A percentile compares a stretch with the other conserved stretches of the same genome.
Evolutionary conservation across 1,284 basidiomycete genomes (phyloP).

Genomic region (Ceratobasidium sp.): DNA sequence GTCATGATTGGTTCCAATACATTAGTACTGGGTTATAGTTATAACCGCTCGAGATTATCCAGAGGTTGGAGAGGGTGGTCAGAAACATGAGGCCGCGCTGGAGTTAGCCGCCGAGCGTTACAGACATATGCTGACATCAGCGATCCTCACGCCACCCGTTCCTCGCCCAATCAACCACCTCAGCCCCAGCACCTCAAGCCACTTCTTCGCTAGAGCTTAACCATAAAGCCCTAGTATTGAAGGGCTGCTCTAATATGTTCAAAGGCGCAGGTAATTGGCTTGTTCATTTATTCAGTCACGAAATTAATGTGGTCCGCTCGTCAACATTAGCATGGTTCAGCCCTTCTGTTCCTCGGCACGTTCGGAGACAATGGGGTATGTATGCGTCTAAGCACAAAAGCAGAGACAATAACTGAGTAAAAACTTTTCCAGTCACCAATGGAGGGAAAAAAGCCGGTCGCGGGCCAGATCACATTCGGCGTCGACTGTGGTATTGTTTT

Average conservation of each 20-base stretch:
- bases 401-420: neutral
- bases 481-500: slow-evolving; percentile 43
- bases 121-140: slow-evolving; percentile 6
- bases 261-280: slow-evolving; percentile 29
- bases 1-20: neutral
- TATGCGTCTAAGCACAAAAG: slow-evolving; percentile 9
- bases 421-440: slow-evolving; percentile 11
- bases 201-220: neutral
- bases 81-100: neutral
- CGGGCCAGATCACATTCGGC: slow-evolving; percentile 31
- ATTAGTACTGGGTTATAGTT: neutral
- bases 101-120: neutral
- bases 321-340: slow-evolving; percentile 38
- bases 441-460: slow-evolving; percentile 43
- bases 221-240: neutral
- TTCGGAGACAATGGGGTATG: slow-evolving; percentile 43
- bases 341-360: slow-evolving; percentile 36
- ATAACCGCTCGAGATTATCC: no score
- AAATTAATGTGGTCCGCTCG: neutral
- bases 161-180: neutral
- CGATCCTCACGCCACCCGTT: slow-evolving; percentile 15
- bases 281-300: neutral
- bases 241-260: slow-evolving; percentile 11
- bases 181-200: slow-evolving; percentile 2
- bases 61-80: neutral